Evolutionary conservation across 2,329 filamentous ascomycete genomes (phyloP), one percentile per base, ranked within the genome.

Genomic region (Ophiostoma populinum): DNA sequence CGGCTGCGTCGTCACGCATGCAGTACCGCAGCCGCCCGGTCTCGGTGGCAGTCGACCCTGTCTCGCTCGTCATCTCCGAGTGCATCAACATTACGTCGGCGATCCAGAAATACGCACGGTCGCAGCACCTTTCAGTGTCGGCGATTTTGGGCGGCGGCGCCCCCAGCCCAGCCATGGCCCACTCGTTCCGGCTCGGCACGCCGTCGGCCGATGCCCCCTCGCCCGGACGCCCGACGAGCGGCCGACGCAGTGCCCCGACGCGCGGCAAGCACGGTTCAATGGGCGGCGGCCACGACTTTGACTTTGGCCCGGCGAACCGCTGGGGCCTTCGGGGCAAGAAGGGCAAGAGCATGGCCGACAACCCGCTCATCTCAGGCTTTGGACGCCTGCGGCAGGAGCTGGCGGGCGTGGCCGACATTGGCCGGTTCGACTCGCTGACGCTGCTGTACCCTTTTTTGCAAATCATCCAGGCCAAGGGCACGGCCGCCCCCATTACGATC

Each of bases 71-170:
- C 45, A 93, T 92, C 43, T 93, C 87, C 57, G 90, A 98, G 75
- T 98, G 90, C 57, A 95, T 95, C 52, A 87, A 86, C 30, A 87
- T 98, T 59, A 95, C 90, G 11, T 94, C 87, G 42, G 85, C 86
- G 41, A 94, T 98, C 70, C 86, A 92, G 51, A 98, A 98, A 61
- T 79, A 94, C 69, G 80, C 85, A 44, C 80, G 90, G 45, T 95
- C 87, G 66, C 83, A 85, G 32, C 86, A 95, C 54, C 93, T 86
- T 10, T 94, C 86, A 5, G 90, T 98, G 29, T 85, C 90, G 24
- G 87, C 87, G 35, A 98, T 98, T 41, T 66, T 98, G 21, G 90
- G 90, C 34, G 83, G 83, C 44, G 70, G 36, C 10, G 39, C 63
- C 42, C 71, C 70, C 18, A 74, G 69, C 41, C 56, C 72, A 4